Base-by-base conservation (phyloP, 2,329 filamentous ascomycete genomes). In the Penicillium sp. region DNA sequence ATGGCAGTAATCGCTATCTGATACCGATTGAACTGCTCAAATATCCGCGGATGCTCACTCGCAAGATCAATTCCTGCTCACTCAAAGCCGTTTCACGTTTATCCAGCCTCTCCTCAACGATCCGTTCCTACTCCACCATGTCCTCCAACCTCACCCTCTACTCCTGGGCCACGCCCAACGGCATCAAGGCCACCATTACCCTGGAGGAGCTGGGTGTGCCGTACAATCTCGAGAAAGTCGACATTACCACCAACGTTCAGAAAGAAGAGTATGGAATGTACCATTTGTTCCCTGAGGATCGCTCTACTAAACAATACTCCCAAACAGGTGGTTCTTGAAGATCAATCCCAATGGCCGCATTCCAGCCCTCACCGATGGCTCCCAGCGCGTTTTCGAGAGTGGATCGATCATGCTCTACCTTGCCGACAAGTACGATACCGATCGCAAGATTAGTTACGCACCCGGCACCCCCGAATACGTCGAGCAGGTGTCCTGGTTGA, bases 281-380 rank as follows among this genome's bases (percentile, higher is more conserved):
- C 12, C 12, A 17, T 11, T 37, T 10, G 17, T 20, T 12, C 3
- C 17, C 14, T 1, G 15, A 14, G 31, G 5, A 15, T 5, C 10
- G 15, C 0, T 35, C 5, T 47, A 15, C 11, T 35, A 14, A 14
- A 57, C 34, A 22, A 31, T 14, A n/a, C 2, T 17, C 4, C n/a
- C 15, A 1, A 3, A 20, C 22, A 69, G 70, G 11, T 81, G 78
- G 78, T 82, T 76, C 65, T 62, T 81, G 45, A 73, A 78, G 47
- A 79, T 81, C 58, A 81, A 81, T 58, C 80, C 79, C n/a, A 82
- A 81, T 63, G 80, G 79, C 35, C 76, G 79, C 39, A 81, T 82
- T 55, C 80, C 79, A 17, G 80, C 79, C 17, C 72, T 82, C 45
- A 70, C 75, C 35, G 79, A 82, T 64, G 71, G 71, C 41, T 60